Conservation (phyloP, 2,329 filamentous ascomycete genomes). For the Mycosphaerella arachidis region DNA sequence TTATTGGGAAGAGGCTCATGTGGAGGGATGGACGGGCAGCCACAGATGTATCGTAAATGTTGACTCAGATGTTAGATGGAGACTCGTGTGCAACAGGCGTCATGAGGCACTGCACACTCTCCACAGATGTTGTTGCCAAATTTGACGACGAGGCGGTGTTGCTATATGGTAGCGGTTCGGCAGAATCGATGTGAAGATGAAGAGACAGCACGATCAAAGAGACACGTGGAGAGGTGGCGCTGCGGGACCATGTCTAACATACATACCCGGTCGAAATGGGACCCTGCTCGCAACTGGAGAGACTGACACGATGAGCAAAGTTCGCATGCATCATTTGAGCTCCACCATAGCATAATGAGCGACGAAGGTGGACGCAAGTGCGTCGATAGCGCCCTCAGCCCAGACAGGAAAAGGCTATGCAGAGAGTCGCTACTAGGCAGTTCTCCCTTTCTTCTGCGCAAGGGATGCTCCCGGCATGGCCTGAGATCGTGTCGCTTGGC, state of each 20-base stretch:
- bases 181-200: constrained; percentile 9
- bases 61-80: neutral
- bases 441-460: neutral
- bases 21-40: constrained; percentile 3
- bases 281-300: constrained; percentile 4
- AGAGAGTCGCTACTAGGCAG: constrained; percentile 2
- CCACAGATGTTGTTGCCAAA: constrained; percentile 14
- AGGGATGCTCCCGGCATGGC: neutral
- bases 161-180: constrained; percentile 14
- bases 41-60: neutral
- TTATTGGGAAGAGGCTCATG: constrained; percentile 19
- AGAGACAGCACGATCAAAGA: constrained; percentile 14
- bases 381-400: constrained; percentile 20
- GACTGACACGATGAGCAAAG: constrained; percentile 17
- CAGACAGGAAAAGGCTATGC: constrained; percentile 17
- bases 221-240: constrained; percentile 12
- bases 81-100: constrained; percentile 11
- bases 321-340: constrained; percentile 21
- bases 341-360: constrained; percentile 17
- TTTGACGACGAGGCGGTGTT: constrained; percentile 17
- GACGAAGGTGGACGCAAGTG: constrained; percentile 12
- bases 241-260: constrained; percentile 14
- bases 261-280: constrained; percentile 8
- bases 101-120: constrained; percentile 12
- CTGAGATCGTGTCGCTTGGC: neutral